A percentile compares a stretch with the other conserved stretches of the same genome.
phyloP scores from a whole-genome alignment of 176 grass and related monocot genomes.

The Oryza brachyantha region DNA sequence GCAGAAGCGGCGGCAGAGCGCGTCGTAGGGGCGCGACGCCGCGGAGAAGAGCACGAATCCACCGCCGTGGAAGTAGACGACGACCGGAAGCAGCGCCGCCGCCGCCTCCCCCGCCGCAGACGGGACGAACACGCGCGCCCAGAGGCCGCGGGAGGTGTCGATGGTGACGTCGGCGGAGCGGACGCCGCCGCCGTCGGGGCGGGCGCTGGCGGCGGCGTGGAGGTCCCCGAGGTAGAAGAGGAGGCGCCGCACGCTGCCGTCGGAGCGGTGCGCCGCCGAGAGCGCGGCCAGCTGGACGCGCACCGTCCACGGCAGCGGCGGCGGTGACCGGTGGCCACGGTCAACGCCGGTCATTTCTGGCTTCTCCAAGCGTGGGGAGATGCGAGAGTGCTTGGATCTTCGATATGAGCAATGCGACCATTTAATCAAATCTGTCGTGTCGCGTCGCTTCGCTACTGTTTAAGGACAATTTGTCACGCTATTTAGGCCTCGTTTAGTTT shows the following conservation, averaged over 20 bases:
- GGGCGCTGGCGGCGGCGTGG: background rate
- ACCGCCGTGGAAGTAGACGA: slow-evolving; percentile 80
- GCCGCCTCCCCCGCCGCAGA: too few relatives aligned
- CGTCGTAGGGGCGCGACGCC: slow-evolving; percentile 43
- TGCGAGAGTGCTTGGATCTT: background rate
- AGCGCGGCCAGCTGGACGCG: slow-evolving; percentile 34
- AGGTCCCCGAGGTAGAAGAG: background rate
- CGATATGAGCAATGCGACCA: background rate
- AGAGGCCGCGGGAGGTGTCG: slow-evolving; percentile 45
- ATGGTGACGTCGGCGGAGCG: slow-evolving; percentile 54
- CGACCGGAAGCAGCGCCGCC: slow-evolving; percentile 20
- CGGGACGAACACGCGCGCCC: slow-evolving; percentile 59
- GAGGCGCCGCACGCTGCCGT: background rate
- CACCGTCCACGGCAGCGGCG: slow-evolving; percentile 29
- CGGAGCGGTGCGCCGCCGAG: background rate
- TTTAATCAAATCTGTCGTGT: too few relatives aligned
- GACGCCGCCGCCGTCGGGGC: slow-evolving; percentile 38
- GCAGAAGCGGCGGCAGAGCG: slow-evolving; percentile 52
- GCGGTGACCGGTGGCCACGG: background rate
- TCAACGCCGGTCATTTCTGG: background rate
- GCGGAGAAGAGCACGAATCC: slow-evolving; percentile 70
- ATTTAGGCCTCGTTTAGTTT: too few relatives aligned
- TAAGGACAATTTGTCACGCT: background rate
- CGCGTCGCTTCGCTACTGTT: too few relatives aligned
- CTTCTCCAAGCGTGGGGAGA: background rate